These are phyloP conservation scores for Ramaria rubella DNA, from an alignment of 768 basidiomycete species.

Conservation along the genomic window DNA sequence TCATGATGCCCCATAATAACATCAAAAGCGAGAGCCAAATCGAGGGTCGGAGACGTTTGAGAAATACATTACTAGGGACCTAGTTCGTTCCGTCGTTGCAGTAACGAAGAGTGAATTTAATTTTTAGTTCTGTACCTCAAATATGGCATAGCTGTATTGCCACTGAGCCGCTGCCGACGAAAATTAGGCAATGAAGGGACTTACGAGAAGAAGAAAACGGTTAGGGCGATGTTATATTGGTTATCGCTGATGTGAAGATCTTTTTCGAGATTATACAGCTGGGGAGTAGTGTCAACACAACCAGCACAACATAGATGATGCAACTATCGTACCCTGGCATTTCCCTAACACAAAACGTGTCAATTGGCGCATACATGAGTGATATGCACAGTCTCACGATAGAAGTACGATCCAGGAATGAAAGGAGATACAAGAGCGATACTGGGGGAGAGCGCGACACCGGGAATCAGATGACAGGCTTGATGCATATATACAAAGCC, in stretches of 20 bases:
- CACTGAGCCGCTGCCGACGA: conserved; percentile 12
- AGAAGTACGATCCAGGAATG: conserved; percentile 58
- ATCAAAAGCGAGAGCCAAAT: conserved; percentile 72
- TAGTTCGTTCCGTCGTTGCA: no score
- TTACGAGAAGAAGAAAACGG: conserved; percentile 34
- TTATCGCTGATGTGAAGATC: conserved; percentile 56
- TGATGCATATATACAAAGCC: not conserved
- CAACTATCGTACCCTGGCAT: conserved; percentile 32
- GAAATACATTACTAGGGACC: conserved; percentile 67
- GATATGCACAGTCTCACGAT: conserved; percentile 19
- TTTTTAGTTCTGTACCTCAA: conserved; percentile 60
- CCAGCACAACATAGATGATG: not conserved
- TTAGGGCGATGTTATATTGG: conserved; percentile 60
- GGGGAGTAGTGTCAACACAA: conserved; percentile 5
- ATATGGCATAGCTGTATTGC: conserved; percentile 53
- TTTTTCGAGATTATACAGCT: conserved; percentile 59
- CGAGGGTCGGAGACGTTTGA: conserved; percentile 69
- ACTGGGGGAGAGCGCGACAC: conserved; percentile 15
- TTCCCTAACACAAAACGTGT: conserved; percentile 24
- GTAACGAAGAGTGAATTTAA: no score
- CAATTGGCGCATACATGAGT: not conserved
- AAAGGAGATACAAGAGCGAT: conserved; percentile 68
- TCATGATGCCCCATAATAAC: conserved; percentile 69
- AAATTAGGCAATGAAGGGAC: conserved; percentile 35
- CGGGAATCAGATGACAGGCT: conserved; percentile 21